These are phyloP conservation scores for Boletus subparvulus DNA, from an alignment of 768 basidiomycete genomes.

Conservation along the genomic window DNA sequence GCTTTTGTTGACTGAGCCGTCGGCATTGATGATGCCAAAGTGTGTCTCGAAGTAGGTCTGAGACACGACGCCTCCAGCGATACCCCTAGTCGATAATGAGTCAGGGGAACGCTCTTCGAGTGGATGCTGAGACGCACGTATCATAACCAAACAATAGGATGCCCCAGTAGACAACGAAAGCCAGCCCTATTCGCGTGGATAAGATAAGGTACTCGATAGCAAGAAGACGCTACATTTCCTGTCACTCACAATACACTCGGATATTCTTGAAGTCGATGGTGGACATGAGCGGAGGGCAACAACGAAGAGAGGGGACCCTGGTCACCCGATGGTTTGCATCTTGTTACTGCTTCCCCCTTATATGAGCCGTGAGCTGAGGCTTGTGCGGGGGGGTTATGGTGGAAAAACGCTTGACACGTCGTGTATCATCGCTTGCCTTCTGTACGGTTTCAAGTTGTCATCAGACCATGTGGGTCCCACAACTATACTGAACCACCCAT, in stretches of 20 bases:
- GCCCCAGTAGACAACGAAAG: slow-evolving; percentile 74
- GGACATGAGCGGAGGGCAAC: too few species aligned
- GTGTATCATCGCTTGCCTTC: too few species aligned
- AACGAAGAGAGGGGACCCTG: too few species aligned
- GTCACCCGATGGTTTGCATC: background rate
- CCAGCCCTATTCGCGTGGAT: slow-evolving; percentile 49
- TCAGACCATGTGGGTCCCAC: too few species aligned
- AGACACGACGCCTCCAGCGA: slow-evolving; percentile 68
- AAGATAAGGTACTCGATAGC: background rate
- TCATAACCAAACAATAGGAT: slow-evolving; percentile 84
- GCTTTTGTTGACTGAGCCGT: slow-evolving; percentile 41
- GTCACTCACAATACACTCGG: slow-evolving; percentile 60
- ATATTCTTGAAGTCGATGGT: slow-evolving; percentile 45
- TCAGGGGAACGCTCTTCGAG: background rate
- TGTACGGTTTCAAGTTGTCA: too few species aligned
- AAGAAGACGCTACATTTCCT: too few species aligned
- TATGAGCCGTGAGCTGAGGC: too few species aligned
- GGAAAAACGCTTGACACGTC: too few species aligned
- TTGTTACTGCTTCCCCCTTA: too few species aligned
- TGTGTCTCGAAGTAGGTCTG: slow-evolving; percentile 57
- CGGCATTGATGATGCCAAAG: slow-evolving; percentile 54
- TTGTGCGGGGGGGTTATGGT: too few species aligned
- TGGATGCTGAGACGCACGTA: slow-evolving; percentile 43
- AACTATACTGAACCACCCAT: too few species aligned
- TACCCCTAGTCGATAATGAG: slow-evolving; percentile 43